These are phyloP conservation scores for Calycina herbarum DNA, from an alignment of 2,329 filamentous ascomycete species.

Conservation along the genomic window DNA sequence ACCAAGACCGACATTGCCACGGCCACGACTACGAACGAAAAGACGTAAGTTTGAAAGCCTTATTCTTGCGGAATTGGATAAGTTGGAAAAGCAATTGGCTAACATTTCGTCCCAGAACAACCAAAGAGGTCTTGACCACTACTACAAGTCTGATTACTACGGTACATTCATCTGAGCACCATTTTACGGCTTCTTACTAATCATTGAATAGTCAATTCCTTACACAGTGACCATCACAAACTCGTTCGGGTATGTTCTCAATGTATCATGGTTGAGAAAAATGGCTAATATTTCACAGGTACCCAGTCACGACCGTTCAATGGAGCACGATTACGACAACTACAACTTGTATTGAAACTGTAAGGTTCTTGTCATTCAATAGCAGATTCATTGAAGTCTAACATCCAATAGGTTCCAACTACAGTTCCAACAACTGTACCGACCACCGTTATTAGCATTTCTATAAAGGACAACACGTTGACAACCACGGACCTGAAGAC, in stretches of 20 bases:
- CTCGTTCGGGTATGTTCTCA: not conserved
- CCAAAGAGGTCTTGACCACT: slow-evolving; percentile 13
- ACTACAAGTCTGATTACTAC: slow-evolving; percentile 11
- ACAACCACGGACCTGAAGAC: slow-evolving; percentile 3
- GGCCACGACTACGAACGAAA: slow-evolving; percentile 10
- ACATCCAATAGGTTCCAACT: not conserved
- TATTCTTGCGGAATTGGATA: not conserved
- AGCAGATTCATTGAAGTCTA: not conserved
- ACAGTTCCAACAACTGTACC: slow-evolving; percentile 6
- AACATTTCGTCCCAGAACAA: slow-evolving; percentile 16
- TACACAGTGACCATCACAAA: not conserved
- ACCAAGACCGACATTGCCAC: slow-evolving; percentile 2
- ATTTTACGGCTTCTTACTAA: not conserved
- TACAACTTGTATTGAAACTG: not conserved
- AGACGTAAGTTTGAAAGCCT: slow-evolving; percentile 12
- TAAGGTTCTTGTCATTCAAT: not conserved
- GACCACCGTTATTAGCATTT: not conserved
- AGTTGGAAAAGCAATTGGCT: not conserved
- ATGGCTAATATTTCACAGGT: not conserved
- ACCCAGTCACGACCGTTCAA: not conserved
- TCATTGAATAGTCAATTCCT: not conserved
- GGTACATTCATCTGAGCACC: not conserved
- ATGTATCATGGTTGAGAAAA: not conserved
- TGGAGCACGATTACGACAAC: slow-evolving; percentile 8
- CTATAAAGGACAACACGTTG: not conserved